Evolutionary conservation across 768 basidiomycete genomes (phyloP), one percentile per base, ranked within the genome.

Genomic region (Agaricus sinodeliciosus): DNA sequence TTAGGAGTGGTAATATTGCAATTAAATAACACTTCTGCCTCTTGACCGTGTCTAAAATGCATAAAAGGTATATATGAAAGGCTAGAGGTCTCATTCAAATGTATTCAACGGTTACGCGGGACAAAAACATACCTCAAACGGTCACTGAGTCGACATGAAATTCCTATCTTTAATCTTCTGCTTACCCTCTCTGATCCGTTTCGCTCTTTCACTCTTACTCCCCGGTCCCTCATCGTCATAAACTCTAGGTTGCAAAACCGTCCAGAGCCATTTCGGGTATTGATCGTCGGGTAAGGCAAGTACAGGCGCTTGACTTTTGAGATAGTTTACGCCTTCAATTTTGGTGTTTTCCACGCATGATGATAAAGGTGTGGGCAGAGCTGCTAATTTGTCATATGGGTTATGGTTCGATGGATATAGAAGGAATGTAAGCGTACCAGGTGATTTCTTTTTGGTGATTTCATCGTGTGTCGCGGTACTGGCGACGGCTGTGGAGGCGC

Each of bases 261-360:
- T 83, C 94, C 94, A 96, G 37, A 96, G 66, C 94, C 94, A 96
- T 6, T 79, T 65, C 3, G 94, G 94, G 65, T 96, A 95, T 59
- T 84, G 82, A 41, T 88, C 85, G 66, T 96, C 94, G 0, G 87
- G 72, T 9, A 77, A 68, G 1, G 94, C 89, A 19, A 90, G 65
- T 0, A 94, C 81, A 5, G 89, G 83, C 0, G 79, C 70, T 62
- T 94, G 87, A 48, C 80, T 84, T 66, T 95, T 95, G 49, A 92
- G 74, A 61, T 90, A 92, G 60, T 87, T 85, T 5, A 89, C 63
- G 2, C 92, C 93, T n/a, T 73, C 72, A n/a, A 96, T 65, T 4
- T 88, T 71, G 7, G 90, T 93, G 54, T 87, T 85, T 12, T 81
- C 71, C 6, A 75, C 61, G 65, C 90, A 93, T 27, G 84, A 83